Conservation (phyloP, 1,284 basidiomycete species). For the Cutaneotrichosporon cavernicola region DNA sequence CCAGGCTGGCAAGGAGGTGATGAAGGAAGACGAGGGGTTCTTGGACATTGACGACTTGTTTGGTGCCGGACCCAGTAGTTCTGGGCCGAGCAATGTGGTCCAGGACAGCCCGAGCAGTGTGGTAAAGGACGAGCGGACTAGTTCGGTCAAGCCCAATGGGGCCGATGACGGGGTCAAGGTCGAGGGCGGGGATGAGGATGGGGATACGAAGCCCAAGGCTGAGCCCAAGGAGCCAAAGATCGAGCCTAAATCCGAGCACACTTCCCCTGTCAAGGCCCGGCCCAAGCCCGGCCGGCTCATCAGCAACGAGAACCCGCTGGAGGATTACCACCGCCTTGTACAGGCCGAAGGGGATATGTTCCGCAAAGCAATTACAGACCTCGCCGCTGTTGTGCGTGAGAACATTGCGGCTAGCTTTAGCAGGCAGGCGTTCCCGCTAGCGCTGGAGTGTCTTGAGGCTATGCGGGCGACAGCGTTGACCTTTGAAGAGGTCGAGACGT, state of each 20-base stretch:
- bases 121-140: too few species aligned
- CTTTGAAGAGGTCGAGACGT: constrained; percentile 51
- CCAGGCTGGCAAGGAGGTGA: constrained; percentile 57
- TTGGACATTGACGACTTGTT: constrained; percentile 52
- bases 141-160: too few species aligned
- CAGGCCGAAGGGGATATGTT: constrained; percentile 68
- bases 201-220: constrained; percentile 5
- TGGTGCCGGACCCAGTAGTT: constrained; percentile 12
- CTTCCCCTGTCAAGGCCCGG: constrained; percentile 19
- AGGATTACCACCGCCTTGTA: constrained; percentile 70
- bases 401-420: constrained; percentile 70
- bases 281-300: constrained; percentile 55
- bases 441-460: constrained; percentile 68
- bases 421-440: constrained; percentile 62
- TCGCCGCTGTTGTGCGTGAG: constrained; percentile 68
- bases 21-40: constrained; percentile 45
- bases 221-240: background rate
- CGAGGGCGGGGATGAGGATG: background rate
- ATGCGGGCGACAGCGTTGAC: constrained; percentile 65
- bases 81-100: too few species aligned
- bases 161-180: constrained; percentile 8
- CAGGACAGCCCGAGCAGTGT: too few species aligned
- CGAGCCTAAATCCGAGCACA: constrained; percentile 55
- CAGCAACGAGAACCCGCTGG: constrained; percentile 68
- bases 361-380: constrained; percentile 69